Evolutionary conservation across 805 yeast species (phyloP), one percentile per base, ranked within the genome.

Genomic region (Zygotorulaspora sp.): DNA sequence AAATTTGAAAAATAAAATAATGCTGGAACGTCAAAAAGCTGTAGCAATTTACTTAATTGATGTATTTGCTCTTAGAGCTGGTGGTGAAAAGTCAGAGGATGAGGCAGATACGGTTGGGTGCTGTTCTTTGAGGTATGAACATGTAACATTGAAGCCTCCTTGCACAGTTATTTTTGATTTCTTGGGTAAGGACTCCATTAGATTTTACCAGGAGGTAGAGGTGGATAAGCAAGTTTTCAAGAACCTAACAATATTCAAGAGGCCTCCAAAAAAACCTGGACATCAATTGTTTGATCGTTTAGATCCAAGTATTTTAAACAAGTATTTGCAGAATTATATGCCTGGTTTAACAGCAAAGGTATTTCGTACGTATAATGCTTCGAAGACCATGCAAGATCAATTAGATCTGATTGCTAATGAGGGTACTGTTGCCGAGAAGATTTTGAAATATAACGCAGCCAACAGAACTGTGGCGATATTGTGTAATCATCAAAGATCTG

Each of bases 81-180:
- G 97, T 59, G 96, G 97, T 52, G 97, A 90, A 62, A 90, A 90
- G 61, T 83, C 90, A 8, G 97, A 90, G 3, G 97, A 90, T 50
- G 97, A 89, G 58, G 97, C 97, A 2, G 97, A 90, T 59, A 90
- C 97, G 1, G 97, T 90, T 30, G 97, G 97, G 30, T 90, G 97
- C 64, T 90, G 97, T 65, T 89, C 97, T 1, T 72, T 90, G 49
- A 70, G 97, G 53, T 89, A 68, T 55, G 97, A 89, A 59, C 97
- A 89, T 62, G 75, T 90, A 30, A 80, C 89, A 1, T 69, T 90
- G 41, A 76, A 76, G 49, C 95, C 96, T 2, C 96, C 96, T 6
- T 78, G 77, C 49, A 82, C 73, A 4, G 96, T 90, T 11, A 74
- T 83, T 7, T 88, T 89, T 66, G 97, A 89, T 61, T 89, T 89